Percentiles rank a stretch among this genome's conserved stretches.
These are phyloP conservation scores for Pinus tabuliformis DNA, from an alignment of 75 land plant species.

Conservation along the genomic window DNA sequence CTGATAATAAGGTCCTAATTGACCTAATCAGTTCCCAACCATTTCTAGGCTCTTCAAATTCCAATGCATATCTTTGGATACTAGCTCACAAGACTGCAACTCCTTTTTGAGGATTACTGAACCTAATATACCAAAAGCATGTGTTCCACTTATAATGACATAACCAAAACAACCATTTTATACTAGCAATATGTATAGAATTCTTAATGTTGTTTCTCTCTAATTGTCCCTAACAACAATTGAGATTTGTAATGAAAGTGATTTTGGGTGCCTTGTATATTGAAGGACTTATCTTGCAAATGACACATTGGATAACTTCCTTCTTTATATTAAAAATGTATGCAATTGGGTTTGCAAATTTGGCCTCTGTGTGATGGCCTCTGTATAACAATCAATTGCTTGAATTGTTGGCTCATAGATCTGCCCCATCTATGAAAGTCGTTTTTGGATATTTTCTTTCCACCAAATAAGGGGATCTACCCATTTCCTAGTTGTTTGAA, in stretches of 20 bases:
- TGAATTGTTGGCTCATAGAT: too few species aligned
- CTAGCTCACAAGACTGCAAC: constrained; percentile 51
- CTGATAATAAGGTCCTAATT: too few species aligned
- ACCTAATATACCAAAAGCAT: too few species aligned
- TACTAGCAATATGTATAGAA: too few species aligned
- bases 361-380: constrained; percentile 67
- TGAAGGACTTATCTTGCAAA: constrained; percentile 97
- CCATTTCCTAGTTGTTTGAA: too few species aligned
- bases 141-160: not conserved
- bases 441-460: too few species aligned
- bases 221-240: constrained; percentile 44
- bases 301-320: constrained; percentile 76
- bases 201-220: not conserved
- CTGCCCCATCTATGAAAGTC: not conserved
- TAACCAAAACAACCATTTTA: too few species aligned
- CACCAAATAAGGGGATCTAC: too few species aligned
- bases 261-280: constrained; percentile 47
- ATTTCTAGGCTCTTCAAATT: too few species aligned
- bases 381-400: too few species aligned
- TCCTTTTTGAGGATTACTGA: too few species aligned
- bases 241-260: constrained; percentile 55
- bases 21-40: too few species aligned
- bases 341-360: constrained; percentile 92
- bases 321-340: constrained; percentile 93
- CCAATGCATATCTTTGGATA: constrained; percentile 40